Conservation (phyloP, 805 yeast genomes). For the Wickerhamiella bombiphila region DNA sequence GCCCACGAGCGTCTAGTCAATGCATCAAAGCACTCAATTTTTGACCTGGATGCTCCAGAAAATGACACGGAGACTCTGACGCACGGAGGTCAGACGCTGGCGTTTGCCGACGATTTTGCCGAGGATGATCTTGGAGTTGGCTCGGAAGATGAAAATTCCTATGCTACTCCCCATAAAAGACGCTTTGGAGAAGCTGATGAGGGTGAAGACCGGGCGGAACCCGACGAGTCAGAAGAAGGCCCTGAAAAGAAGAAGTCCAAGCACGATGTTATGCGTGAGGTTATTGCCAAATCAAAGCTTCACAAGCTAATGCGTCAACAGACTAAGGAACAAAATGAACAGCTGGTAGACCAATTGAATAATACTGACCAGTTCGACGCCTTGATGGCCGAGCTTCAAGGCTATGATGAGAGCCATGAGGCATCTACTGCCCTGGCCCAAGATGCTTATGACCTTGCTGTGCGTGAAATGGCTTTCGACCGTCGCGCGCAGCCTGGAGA, state of each 20-base stretch:
- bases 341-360: constrained; percentile 25
- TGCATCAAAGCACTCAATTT: constrained; percentile 39
- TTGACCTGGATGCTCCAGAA: constrained; percentile 57
- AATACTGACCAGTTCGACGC: constrained; percentile 23
- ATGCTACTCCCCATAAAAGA: not conserved
- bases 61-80: constrained; percentile 42
- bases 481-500: constrained; percentile 29
- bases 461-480: constrained; percentile 29
- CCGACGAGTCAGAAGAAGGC: constrained; percentile 22
- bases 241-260: constrained; percentile 25
- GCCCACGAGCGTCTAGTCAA: constrained; percentile 64
- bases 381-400: constrained; percentile 20
- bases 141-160: constrained; percentile 25
- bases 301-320: constrained; percentile 29
- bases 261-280: constrained; percentile 31
- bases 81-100: constrained; percentile 60
- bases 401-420: constrained; percentile 8
- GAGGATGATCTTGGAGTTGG: constrained; percentile 31
- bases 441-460: constrained; percentile 19
- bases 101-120: constrained; percentile 41
- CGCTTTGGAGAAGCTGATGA: not conserved
- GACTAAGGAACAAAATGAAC: constrained; percentile 26
- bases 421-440: not conserved
- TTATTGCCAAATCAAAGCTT: constrained; percentile 30
- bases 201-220: not conserved